Base-by-base conservation (phyloP, 495 filamentous ascomycete genomes). In the Aspergillus sparsus region DNA sequence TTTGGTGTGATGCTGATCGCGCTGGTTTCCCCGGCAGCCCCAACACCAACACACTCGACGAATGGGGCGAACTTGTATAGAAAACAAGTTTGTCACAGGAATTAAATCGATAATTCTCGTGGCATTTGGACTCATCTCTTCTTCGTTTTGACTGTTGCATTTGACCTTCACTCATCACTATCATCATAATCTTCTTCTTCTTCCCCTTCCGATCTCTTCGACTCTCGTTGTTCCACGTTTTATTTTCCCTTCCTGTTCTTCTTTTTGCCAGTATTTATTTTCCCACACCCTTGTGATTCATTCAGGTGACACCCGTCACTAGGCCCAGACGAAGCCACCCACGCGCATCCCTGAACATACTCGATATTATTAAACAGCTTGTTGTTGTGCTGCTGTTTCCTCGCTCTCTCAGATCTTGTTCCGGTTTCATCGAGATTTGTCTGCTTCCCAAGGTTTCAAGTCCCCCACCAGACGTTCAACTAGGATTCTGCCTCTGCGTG, bases 1-100 rank as follows among this genome's bases (percentile, higher is more conserved):
- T 46, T 39, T 46, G 34, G n/a, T 7, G 15, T 56, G 39, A 36
- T 33, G 46, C 44, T 61, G 61, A 58, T 62, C 49, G 8, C 11
- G 55, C 45, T 58, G 62, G 62, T 64, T 64, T 64, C 62, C 62
- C 62, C 46, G 62, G 62, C 62, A 64, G 62, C 62, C 62, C 50
- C 37, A 41, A n/a, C 44, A 47, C 15, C 44, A 47, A 47, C 44
- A 15, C 50, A 49, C 57, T 42, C 49, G 52, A 58, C 21, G 21
- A 27, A 27, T 27, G 21, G 21, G 21, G 21, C 21, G 21, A 27
- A 27, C 21, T 27, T 27, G 21, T 27, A 27, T 27, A 27, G 3
- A 27, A 27, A 27, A 27, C 21, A 27, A 27, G 3, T 27, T 27
- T 27, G 21, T 27, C 21, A 3, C 21, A 3, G 21, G 21, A 27